These are phyloP conservation scores for Polychaeton citri DNA, from an alignment of 2,329 filamentous ascomycete species.

Conservation along the genomic window DNA sequence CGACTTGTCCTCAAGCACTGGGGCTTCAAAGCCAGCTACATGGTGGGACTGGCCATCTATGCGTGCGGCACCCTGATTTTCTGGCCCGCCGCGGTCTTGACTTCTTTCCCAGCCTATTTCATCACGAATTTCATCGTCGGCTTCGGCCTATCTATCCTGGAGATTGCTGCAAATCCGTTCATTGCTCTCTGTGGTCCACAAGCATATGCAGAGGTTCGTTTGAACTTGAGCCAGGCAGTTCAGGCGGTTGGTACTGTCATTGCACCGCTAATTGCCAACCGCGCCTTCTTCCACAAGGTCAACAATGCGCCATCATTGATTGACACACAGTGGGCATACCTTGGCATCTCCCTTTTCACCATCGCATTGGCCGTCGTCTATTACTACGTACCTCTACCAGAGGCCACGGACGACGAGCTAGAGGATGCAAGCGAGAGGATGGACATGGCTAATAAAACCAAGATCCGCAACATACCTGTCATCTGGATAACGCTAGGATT, in stretches of 20 bases:
- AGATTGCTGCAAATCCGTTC: conserved; percentile 49
- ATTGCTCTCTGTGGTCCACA: conserved; percentile 48
- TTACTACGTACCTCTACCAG: conserved; percentile 48
- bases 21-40: conserved; percentile 51
- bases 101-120: conserved; percentile 46
- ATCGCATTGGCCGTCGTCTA: conserved; percentile 45
- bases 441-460: conserved; percentile 32
- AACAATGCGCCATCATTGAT: conserved; percentile 39
- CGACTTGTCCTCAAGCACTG: conserved; percentile 41
- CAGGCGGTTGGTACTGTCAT: conserved; percentile 48
- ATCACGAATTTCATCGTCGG: conserved; percentile 52
- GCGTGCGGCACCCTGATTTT: conserved; percentile 49
- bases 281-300: conserved; percentile 40
- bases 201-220: conserved; percentile 45
- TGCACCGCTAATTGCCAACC: conserved; percentile 46
- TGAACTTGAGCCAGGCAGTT: conserved; percentile 48
- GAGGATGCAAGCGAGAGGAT: conserved; percentile 41
- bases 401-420: conserved; percentile 48
- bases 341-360: conserved; percentile 49
- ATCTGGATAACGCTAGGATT: conserved; percentile 44
- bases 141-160: conserved; percentile 45
- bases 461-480: conserved; percentile 32
- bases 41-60: conserved; percentile 47
- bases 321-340: conserved; percentile 51
- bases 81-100: conserved; percentile 51